Base-by-base conservation (phyloP, 768 basidiomycete genomes). In the Tubosaeta sp. region DNA sequence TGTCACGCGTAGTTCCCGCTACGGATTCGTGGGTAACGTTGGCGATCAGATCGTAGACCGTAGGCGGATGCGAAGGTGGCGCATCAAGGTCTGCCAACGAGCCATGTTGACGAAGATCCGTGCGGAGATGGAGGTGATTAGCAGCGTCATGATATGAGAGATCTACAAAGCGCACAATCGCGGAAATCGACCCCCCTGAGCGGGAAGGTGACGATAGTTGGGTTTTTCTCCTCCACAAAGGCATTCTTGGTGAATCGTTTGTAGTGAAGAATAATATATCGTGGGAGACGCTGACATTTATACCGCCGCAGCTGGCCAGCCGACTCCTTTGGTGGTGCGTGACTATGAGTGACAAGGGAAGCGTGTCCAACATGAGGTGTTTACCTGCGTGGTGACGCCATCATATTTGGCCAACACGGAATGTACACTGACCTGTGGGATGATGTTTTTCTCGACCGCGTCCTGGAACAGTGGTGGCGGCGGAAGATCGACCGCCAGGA, bases 401-500 rank as follows among this genome's bases (percentile, higher is more conserved):
- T 98, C 92, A 69, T 94, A 99, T 70, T 99, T 99, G 18, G 87
- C 80, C 21, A 98, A 77, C 25, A 98, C 86, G 11, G 86, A 84
- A 52, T 93, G 83, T 51, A 99, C 84, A 41, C 87, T 87, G 54
- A 96, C 91, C 77, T 99, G 96, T 29, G 96, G 96, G 57, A 98
- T 96, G 67, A 99, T 98, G 68, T 98, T 97, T 73, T 96, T 96
- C 74, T 96, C 94, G 41, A 95, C 81, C 4, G 89, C 73, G 65
- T 97, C 94, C 71, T 97, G 95, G 71, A 98, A 99, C 34, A 99
- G 73, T 14, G 95, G 96, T n/a, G 94, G 94, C 1, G 96, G 90
- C 16, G 96, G 96, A 22, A 98, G 79, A 72, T 99, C 96, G 25
- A 98, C 83, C 2, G 95, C 90, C 35, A 99, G 80, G 73, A 95